Evolutionary conservation across 2,329 filamentous ascomycete species (phyloP).

Genomic region (Microcyclosporella mali): DNA sequence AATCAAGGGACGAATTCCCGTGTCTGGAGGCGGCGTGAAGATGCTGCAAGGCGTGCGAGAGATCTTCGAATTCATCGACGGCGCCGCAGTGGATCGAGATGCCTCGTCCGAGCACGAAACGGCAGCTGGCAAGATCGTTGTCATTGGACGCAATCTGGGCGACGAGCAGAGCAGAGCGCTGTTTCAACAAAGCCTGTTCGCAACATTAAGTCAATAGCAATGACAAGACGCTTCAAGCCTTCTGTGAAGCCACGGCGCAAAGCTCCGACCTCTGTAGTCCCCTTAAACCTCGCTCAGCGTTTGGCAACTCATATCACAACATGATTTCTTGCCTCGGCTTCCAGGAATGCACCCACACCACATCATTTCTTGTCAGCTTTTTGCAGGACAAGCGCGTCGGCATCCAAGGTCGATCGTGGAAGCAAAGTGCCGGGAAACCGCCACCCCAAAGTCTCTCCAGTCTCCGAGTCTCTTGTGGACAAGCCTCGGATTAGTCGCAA

Average conservation of each 20-base stretch:
- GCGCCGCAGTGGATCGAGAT: constrained; percentile 3
- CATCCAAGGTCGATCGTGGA: no score
- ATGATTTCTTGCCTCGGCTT: not conserved
- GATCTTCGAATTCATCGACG: constrained; percentile 83
- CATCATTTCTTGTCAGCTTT: no score
- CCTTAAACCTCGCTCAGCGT: not conserved
- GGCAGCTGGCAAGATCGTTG: constrained; percentile 28
- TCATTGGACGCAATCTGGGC: constrained; percentile 31
- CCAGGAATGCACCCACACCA: not conserved
- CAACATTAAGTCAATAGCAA: not conserved
- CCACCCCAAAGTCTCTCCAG: not conserved
- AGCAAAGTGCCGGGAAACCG: no score
- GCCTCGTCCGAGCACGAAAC: not conserved
- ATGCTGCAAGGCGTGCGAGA: constrained; percentile 89
- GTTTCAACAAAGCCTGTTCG: constrained; percentile 27
- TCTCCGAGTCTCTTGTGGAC: no score
- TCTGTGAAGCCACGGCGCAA: not conserved
- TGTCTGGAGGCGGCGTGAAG: constrained; percentile 60
- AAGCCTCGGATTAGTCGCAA: no score
- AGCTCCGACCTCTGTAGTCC: not conserved
- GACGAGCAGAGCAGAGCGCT: constrained; percentile 7
- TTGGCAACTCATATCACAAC: not conserved
- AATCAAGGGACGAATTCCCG: constrained; percentile 70
- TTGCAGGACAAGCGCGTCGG: no score
- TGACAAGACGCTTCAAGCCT: no score